Evolutionary conservation across 345 rosid genomes (phyloP).

Genomic region (Hevea brasiliensis): DNA sequence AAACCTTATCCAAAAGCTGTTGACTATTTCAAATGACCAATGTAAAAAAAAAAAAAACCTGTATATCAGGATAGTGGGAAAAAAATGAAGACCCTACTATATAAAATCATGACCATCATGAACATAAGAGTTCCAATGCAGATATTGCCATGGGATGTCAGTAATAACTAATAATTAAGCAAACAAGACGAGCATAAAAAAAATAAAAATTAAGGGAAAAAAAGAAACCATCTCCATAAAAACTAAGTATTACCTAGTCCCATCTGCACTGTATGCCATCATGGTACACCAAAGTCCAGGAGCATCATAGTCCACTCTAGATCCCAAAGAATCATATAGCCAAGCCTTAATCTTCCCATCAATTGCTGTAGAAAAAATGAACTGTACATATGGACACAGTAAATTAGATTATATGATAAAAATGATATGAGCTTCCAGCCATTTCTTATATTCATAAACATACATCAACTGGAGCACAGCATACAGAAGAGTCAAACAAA

Average conservation of each 20-base stretch:
- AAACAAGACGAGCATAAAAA: too few relatives aligned
- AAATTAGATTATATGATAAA: constrained; percentile 7
- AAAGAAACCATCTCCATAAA: not conserved
- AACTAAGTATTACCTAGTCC: constrained; percentile 54
- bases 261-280: constrained; percentile 89
- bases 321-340: constrained; percentile 75
- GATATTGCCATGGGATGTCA: too few relatives aligned
- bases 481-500: not conserved
- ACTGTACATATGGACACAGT: constrained; percentile 41
- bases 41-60: not conserved
- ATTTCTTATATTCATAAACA: not conserved
- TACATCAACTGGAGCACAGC: not conserved
- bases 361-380: constrained; percentile 80
- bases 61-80: not conserved
- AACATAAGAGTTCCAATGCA: too few relatives aligned
- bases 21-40: not conserved
- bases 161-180: too few relatives aligned
- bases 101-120: too few relatives aligned
- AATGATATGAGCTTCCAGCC: constrained; percentile 1
- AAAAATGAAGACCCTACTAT: not conserved
- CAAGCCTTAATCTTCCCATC: constrained; percentile 95
- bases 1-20: not conserved
- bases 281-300: constrained; percentile 75
- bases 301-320: constrained; percentile 90
- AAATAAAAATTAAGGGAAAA: not conserved